phyloP scores from a whole-genome alignment of 2,329 filamentous ascomycete genomes.

The Diaporthe longicolla region DNA sequence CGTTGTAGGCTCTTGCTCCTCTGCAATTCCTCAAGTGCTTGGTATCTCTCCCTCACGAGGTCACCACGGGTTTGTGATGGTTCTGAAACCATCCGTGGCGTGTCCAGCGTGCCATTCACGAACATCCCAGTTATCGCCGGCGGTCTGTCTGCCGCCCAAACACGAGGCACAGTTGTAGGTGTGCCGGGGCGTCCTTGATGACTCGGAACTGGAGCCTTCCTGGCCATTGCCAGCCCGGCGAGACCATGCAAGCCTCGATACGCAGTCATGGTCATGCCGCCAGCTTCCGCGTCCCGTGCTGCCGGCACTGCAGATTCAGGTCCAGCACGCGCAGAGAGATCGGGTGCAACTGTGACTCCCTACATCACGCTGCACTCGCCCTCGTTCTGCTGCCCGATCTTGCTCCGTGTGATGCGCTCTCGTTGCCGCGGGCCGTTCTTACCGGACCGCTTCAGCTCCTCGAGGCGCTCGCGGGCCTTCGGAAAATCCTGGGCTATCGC shows the following conservation, averaged over 20 bases:
- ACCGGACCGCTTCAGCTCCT: slow-evolving; percentile 88
- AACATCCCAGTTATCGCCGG: not conserved
- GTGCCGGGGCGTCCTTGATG: slow-evolving; percentile 28
- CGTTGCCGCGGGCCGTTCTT: slow-evolving; percentile 79
- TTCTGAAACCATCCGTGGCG: not conserved
- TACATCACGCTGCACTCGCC: slow-evolving; percentile 91
- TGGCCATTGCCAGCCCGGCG: not conserved
- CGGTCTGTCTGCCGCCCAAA: slow-evolving; percentile 14
- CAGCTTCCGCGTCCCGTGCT: slow-evolving; percentile 17
- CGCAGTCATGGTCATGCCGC: not conserved
- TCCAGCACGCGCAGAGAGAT: slow-evolving; percentile 5
- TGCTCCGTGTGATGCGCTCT: slow-evolving; percentile 85
- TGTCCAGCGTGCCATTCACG: slow-evolving; percentile 6
- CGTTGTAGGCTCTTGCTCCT: slow-evolving; percentile 20
- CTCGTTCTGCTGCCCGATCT: slow-evolving; percentile 86
- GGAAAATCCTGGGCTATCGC: slow-evolving; percentile 88
- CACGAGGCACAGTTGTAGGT: slow-evolving; percentile 5
- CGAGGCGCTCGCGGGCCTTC: slow-evolving; percentile 91
- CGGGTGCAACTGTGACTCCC: slow-evolving; percentile 37
- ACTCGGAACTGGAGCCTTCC: slow-evolving; percentile 31
- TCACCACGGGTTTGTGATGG: slow-evolving; percentile 32
- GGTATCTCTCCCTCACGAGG: slow-evolving; percentile 39
- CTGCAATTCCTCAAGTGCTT: slow-evolving; percentile 38
- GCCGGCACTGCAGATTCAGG: slow-evolving; percentile 17
- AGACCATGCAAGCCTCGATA: slow-evolving; percentile 34